A percentile compares a stretch with the other conserved stretches of the same genome.
phyloP scores from a whole-genome alignment of 148 eudicot genomes.

The Fagopyrum esculentum region DNA sequence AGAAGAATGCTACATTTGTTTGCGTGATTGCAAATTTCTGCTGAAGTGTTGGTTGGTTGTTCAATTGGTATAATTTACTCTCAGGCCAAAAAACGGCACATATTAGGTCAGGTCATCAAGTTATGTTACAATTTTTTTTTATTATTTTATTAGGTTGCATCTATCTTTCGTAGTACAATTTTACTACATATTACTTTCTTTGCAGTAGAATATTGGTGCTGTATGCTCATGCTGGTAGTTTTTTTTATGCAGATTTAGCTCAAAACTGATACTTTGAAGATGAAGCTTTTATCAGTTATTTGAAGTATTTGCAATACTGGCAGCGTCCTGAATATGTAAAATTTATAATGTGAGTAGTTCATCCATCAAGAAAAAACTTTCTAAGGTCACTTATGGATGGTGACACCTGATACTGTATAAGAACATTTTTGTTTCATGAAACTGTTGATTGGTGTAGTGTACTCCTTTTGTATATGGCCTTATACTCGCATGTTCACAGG shows the following conservation, averaged over 20 bases:
- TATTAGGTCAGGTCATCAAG: not conserved
- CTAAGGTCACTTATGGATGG: not conserved
- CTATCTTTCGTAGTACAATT: too few species aligned
- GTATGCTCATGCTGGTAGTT: conserved; percentile 6
- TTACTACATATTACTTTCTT: not conserved
- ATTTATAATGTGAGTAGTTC: conserved; percentile 62
- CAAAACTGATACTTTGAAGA: conserved; percentile 95
- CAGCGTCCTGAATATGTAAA: conserved; percentile 86
- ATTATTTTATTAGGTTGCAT: not conserved
- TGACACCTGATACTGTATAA: not conserved
- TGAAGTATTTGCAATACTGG: conserved; percentile 96
- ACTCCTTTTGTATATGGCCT: not conserved
- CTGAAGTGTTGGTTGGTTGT: not conserved
- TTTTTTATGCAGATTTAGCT: conserved; percentile 65
- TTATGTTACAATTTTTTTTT: not conserved
- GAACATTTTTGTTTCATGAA: not conserved
- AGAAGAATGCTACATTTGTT: not conserved
- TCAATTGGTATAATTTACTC: not conserved
- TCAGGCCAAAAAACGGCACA: not conserved
- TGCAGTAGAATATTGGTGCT: not conserved
- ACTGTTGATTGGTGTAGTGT: not conserved
- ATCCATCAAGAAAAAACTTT: not conserved
- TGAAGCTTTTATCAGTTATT: conserved; percentile 89
- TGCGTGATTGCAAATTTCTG: not conserved
- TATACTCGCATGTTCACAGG: conserved; percentile 29